A percentile compares a stretch with the other conserved stretches of the same genome.
Conservation (phyloP, 1,139 yeast species). For the Oligophagozyma castellii region DNA sequence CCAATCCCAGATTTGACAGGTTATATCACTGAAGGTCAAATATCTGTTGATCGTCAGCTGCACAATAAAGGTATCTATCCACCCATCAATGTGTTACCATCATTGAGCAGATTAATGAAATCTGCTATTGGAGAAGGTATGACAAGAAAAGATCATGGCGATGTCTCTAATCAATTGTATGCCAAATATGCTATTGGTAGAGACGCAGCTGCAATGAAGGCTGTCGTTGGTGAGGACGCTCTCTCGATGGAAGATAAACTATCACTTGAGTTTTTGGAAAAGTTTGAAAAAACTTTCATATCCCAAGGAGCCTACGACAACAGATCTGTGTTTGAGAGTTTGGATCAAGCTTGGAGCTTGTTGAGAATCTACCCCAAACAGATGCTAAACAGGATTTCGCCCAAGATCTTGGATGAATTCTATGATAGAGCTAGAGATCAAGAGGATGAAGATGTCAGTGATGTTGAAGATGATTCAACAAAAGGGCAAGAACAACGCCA, state of each 20-base stretch:
- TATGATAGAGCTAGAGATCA: slow-evolving; percentile 79
- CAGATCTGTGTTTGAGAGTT: slow-evolving; percentile 85
- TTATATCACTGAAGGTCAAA: slow-evolving; percentile 98
- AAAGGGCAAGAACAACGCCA: slow-evolving; percentile 2
- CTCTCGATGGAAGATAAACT: slow-evolving; percentile 93
- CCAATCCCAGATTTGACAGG: slow-evolving; percentile 99
- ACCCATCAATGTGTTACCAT: slow-evolving; percentile 95
- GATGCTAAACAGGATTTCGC: slow-evolving; percentile 94
- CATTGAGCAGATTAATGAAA: slow-evolving; percentile 95
- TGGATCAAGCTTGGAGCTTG: slow-evolving; percentile 96
- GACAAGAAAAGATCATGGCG: slow-evolving; percentile 99
- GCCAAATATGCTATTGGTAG: slow-evolving; percentile 99
- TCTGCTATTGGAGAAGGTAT: slow-evolving; percentile 99
- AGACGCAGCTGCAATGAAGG: slow-evolving; percentile 99
- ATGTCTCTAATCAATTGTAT: slow-evolving; percentile 94
- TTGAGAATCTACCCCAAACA: slow-evolving; percentile 98
- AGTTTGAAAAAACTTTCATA: slow-evolving; percentile 90
- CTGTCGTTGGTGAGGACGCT: slow-evolving; percentile 99
- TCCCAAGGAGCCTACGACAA: slow-evolving; percentile 94
- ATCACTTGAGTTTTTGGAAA: slow-evolving; percentile 92
- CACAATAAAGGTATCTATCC: slow-evolving; percentile 95
- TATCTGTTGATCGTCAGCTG: slow-evolving; percentile 91
- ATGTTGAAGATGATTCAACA: slow-evolving; percentile 25
- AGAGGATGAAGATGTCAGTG: slow-evolving; percentile 35
- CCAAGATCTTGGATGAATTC: slow-evolving; percentile 88